Percentiles rank a stretch among this genome's conserved stretches.
Evolutionary conservation across 495 filamentous ascomycete genomes (phyloP).

Genomic region (Evansstolkia leycettana): DNA sequence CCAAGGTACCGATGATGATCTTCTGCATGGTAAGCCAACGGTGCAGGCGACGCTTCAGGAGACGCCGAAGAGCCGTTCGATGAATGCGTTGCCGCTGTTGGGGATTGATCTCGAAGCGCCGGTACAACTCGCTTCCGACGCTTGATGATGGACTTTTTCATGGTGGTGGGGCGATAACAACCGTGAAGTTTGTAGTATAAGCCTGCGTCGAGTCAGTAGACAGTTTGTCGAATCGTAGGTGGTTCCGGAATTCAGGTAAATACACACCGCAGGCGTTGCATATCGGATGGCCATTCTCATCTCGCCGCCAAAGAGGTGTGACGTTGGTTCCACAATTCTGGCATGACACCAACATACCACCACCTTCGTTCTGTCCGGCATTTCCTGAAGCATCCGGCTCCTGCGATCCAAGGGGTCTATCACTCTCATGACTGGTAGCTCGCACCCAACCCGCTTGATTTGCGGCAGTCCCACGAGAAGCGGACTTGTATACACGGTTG

Average conservation of each 20-base stretch:
- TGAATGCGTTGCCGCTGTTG: constrained; percentile 29
- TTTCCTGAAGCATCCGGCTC: constrained; percentile 13
- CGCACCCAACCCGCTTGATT: constrained; percentile 21
- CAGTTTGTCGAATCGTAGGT: not conserved
- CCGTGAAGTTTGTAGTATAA: constrained; percentile 97
- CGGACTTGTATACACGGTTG: constrained; percentile 85
- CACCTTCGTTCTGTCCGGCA: constrained; percentile 26
- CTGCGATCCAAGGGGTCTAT: constrained; percentile 11
- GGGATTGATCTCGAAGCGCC: constrained; percentile 47
- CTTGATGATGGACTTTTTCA: constrained; percentile 98
- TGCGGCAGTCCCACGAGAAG: constrained; percentile 18
- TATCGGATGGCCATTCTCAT: constrained; percentile 91
- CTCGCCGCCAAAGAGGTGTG: constrained; percentile 89
- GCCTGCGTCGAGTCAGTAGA: constrained; percentile 39
- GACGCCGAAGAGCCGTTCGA: constrained; percentile 32
- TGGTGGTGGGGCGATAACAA: constrained; percentile 78
- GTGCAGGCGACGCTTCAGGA: constrained; percentile 31
- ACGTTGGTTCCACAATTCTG: constrained; percentile 97
- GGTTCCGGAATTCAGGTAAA: not conserved
- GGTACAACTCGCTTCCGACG: constrained; percentile 91
- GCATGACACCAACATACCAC: constrained; percentile 77
- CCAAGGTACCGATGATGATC: constrained; percentile 40
- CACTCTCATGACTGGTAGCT: constrained; percentile 9
- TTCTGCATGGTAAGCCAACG: constrained; percentile 45
- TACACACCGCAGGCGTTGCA: constrained; percentile 94